Percentiles rank a stretch among this genome's conserved stretches.
Evolutionary conservation across 2,329 filamentous ascomycete species (phyloP).

Genomic region (Cryoendolithus antarcticus): DNA sequence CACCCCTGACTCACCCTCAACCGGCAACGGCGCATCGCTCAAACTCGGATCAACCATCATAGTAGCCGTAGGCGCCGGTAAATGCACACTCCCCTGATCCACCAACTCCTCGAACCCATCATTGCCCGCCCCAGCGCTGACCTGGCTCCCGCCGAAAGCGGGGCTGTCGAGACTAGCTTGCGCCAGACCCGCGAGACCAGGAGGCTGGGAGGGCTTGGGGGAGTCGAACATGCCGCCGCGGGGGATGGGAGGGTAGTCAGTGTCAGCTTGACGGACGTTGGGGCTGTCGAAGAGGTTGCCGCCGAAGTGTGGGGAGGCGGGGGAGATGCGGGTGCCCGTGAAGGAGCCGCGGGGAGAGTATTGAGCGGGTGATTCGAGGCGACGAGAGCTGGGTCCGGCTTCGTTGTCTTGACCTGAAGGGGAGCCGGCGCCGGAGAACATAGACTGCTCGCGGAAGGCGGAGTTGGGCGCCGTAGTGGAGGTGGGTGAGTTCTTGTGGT

Average conservation of each 20-base stretch:
- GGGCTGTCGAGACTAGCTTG: slow-evolving; percentile 19
- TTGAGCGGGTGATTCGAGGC: slow-evolving; percentile 16
- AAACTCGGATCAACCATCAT: slow-evolving; percentile 5
- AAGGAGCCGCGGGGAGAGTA: slow-evolving; percentile 11
- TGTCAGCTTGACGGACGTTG: too few species aligned
- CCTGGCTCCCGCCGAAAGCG: slow-evolving; percentile 20
- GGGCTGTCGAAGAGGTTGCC: slow-evolving; percentile 16
- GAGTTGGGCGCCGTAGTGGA: slow-evolving; percentile 7
- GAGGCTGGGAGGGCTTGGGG: slow-evolving; percentile 8
- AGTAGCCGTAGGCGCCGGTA: slow-evolving; percentile 11
- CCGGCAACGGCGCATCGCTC: too few species aligned
- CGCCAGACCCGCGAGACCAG: slow-evolving; percentile 8
- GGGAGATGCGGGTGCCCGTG: slow-evolving; percentile 6
- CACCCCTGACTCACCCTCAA: too few species aligned
- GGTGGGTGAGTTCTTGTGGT: slow-evolving; percentile 5
- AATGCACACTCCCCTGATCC: slow-evolving; percentile 13
- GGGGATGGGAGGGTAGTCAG: slow-evolving; percentile 3
- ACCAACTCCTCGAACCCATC: slow-evolving; percentile 25
- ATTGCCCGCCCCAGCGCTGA: slow-evolving; percentile 19
- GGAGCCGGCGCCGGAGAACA: slow-evolving; percentile 14
- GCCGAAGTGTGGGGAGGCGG: slow-evolving; percentile 15
- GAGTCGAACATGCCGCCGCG: slow-evolving; percentile 16
- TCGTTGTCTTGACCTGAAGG: slow-evolving; percentile 1
- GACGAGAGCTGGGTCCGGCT: slow-evolving; percentile 6
- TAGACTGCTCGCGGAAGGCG: slow-evolving; percentile 16